Percentiles rank a stretch among this genome's conserved stretches.
Evolutionary conservation across 306 rosid species (phyloP).

Genomic region (Trifolium dubium): DNA sequence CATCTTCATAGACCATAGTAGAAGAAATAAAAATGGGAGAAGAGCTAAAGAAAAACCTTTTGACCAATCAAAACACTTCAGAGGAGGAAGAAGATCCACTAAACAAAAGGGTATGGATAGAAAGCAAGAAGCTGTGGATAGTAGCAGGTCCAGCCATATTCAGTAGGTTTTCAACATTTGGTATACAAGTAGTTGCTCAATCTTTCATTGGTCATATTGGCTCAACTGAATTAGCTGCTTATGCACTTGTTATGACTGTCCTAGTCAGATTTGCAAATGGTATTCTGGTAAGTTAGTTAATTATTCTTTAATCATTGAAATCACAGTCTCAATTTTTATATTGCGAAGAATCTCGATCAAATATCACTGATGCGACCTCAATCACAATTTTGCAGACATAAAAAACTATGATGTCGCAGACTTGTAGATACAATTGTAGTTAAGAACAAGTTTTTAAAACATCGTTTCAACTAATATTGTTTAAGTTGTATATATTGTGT

Average conservation of each 20-base stretch:
- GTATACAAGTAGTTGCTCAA: slow-evolving; percentile 50
- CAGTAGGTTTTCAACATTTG: slow-evolving; percentile 58
- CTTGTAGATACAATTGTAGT: background rate
- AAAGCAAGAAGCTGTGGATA: slow-evolving; percentile 60
- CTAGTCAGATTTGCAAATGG: slow-evolving; percentile 63
- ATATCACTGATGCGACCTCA: background rate
- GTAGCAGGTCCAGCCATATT: slow-evolving; percentile 67
- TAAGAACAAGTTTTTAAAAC: background rate
- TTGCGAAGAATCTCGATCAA: background rate
- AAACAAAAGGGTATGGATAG: slow-evolving; percentile 50
- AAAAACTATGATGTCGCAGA: background rate
- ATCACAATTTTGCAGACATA: background rate
- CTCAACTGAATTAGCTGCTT: slow-evolving; percentile 60
- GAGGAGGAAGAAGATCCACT: slow-evolving; percentile 42
- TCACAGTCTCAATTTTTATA: background rate
- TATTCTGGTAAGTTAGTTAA: slow-evolving; percentile 50
- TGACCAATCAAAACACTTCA: slow-evolving; percentile 27
- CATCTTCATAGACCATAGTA: slow-evolving; percentile 22
- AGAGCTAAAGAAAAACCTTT: slow-evolving; percentile 40
- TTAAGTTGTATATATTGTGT: too few species aligned
- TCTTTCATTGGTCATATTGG: slow-evolving; percentile 62
- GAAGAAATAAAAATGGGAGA: slow-evolving; percentile 37
- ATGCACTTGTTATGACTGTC: slow-evolving; percentile 57
- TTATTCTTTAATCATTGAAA: background rate
- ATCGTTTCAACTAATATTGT: background rate